Evolutionary conservation across 2,329 filamentous ascomycete species (phyloP).

Genomic region (Alternaria metachromatica): DNA sequence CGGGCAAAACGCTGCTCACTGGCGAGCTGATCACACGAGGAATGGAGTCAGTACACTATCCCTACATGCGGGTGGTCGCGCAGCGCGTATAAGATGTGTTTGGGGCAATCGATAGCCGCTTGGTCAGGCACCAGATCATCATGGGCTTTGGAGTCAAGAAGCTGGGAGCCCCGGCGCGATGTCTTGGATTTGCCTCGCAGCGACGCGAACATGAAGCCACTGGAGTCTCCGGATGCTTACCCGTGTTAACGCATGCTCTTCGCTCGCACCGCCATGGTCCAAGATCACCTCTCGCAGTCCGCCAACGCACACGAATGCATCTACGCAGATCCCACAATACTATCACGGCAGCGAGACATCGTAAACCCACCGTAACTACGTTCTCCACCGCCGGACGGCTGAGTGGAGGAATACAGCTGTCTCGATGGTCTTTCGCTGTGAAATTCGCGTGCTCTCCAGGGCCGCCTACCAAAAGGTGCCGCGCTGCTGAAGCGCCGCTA

Average conservation of each 20-base stretch:
- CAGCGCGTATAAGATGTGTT: neutral
- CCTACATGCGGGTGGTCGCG: neutral
- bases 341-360: too few species aligned
- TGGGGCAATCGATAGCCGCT: neutral
- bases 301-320: neutral
- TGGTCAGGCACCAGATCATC: neutral
- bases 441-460: too few species aligned
- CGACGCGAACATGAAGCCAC: neutral
- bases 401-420: neutral
- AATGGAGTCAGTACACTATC: fast-evolving
- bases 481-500: too few species aligned
- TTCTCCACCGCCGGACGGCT: too few species aligned
- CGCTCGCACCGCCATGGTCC: neutral
- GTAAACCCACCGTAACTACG: too few species aligned
- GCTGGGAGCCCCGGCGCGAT: neutral
- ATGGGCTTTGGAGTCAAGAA: neutral
- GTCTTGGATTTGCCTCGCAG: neutral
- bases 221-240: neutral
- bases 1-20: neutral
- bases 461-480: too few species aligned
- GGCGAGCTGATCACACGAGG: neutral
- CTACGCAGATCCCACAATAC: neutral
- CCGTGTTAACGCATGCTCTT: neutral
- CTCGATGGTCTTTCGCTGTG: neutral
- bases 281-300: neutral